Evolutionary conservation across 768 basidiomycete species (phyloP).

Genomic region (Leucocoprinus leucothites): DNA sequence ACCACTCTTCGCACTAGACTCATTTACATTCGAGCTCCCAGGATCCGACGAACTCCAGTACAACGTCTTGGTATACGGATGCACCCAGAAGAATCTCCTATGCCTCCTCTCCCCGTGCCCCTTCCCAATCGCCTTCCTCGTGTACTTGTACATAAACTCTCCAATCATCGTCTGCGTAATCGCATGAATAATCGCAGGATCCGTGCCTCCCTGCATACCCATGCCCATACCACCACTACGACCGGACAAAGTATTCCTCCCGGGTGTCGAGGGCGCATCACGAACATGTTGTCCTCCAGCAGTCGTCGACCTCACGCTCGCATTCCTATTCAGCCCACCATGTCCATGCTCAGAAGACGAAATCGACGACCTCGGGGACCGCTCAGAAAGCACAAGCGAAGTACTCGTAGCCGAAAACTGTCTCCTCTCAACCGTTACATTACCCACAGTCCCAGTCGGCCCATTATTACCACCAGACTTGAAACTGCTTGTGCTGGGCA

Average conservation of each 20-base stretch:
- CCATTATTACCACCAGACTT: conserved; percentile 61
- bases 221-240: background rate
- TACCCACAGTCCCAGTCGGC: conserved; percentile 39
- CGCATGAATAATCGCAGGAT: conserved; percentile 89
- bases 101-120: conserved; percentile 89
- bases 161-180: conserved; percentile 99
- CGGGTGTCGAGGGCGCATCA: conserved; percentile 41
- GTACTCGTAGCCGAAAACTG: conserved; percentile 65
- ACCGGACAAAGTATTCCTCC: conserved; percentile 21
- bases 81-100: conserved; percentile 99
- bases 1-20: conserved; percentile 98
- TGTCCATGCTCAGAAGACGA: conserved; percentile 71
- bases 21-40: conserved; percentile 80
- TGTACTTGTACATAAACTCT: conserved; percentile 98
- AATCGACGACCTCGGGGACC: conserved; percentile 74
- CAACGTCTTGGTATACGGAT: conserved; percentile 96
- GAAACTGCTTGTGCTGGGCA: conserved; percentile 81
- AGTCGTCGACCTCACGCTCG: conserved; percentile 23
- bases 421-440: conserved; percentile 34
- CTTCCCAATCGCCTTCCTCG: conserved; percentile 83
- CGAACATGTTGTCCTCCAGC: background rate
- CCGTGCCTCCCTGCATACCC: no score
- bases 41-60: conserved; percentile 98
- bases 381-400: conserved; percentile 62
- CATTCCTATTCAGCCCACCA: conserved; percentile 23